Conservation (phyloP, 306 rosid species). For the Mucuna pruriens region DNA sequence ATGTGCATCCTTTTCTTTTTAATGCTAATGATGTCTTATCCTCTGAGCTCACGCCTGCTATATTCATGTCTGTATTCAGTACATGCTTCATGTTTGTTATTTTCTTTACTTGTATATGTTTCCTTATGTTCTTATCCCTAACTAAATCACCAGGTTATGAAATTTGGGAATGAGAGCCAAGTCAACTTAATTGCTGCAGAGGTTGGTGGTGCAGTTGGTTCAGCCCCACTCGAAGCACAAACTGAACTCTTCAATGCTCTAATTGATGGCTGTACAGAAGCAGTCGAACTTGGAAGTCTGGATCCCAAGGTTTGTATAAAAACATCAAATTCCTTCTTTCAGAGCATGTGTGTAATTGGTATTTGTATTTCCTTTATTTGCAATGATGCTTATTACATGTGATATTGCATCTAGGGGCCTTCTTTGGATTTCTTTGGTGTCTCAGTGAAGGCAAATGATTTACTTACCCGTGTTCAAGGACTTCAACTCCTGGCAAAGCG, state of each 20-base stretch:
- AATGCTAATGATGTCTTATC: conserved; percentile 2
- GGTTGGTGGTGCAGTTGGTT: conserved; percentile 81
- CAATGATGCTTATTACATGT: conserved; percentile 32
- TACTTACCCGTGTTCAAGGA: conserved; percentile 82
- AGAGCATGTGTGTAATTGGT: not conserved
- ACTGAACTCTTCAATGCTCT: conserved; percentile 78
- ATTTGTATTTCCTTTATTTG: conserved; percentile 16
- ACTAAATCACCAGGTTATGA: conserved; percentile 70
- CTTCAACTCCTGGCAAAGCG: conserved; percentile 91
- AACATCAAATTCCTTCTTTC: not conserved
- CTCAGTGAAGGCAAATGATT: conserved; percentile 87
- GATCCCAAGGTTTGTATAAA: conserved; percentile 83
- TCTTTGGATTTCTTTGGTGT: conserved; percentile 93
- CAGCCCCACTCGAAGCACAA: conserved; percentile 72
- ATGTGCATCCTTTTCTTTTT: conserved; percentile 10
- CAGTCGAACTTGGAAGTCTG: conserved; percentile 70
- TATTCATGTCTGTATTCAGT: not conserved
- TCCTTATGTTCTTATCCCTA: conserved; percentile 24
- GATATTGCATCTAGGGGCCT: conserved; percentile 78
- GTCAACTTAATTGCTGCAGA: conserved; percentile 72
- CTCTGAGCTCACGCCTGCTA: not conserved
- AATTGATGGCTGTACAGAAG: conserved; percentile 84
- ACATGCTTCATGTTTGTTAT: conserved; percentile 12
- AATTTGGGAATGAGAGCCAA: conserved; percentile 89
- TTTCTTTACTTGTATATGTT: not conserved